Evolutionary conservation across 129 eudicot species (phyloP), one percentile per base, ranked within the genome.

Genomic region (Tagetes erecta): DNA sequence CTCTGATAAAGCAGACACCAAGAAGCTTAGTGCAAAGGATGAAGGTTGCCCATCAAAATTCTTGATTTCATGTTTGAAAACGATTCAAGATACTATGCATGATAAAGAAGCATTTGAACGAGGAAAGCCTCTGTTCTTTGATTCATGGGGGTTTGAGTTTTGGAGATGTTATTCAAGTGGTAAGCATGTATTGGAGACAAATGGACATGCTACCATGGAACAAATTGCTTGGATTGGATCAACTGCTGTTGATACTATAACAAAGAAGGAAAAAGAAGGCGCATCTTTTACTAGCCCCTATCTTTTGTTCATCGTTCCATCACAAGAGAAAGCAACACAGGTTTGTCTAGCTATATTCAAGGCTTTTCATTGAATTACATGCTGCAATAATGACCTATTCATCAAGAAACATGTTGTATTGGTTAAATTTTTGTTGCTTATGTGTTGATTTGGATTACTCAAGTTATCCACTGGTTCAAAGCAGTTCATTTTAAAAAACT

Each of bases 151-250:
- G 9, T 56, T 90, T 80, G 88, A 90, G 60, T 90, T 93, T 64
- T 93, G 98, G 98, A 90, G 82, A 56, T 74, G 80, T 72, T 88
- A 83, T 86, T 80, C 92, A 37, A 68, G 64, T 64, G 93, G 93
- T 37, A 80, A 67, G 72, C 90, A 94, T 80, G 84, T 94, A 12
- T 20, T 90, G 59, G 96, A 88, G 68, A 83, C 85, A 2, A 83
- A 82, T 76, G 86, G 86, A 73, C 79, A 81, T 73, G 78, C 91
- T 40, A 81, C 84, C 8, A 6, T 79, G 51, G 89, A 94, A 79
- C 95, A 94, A 67, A 83, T 90, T 83, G 97, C 97, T 66, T 94
- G 98, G 98, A 75, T 90, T 31, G 86, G 87, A 68, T 81, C 98
- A 67, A 64, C 87, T 38, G 91, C 96, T 76, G 86, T 93, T 49